These are phyloP conservation scores for Scheffersomyces quercinus DNA, from an alignment of 1,139 yeast genomes.

Conservation along the genomic window DNA sequence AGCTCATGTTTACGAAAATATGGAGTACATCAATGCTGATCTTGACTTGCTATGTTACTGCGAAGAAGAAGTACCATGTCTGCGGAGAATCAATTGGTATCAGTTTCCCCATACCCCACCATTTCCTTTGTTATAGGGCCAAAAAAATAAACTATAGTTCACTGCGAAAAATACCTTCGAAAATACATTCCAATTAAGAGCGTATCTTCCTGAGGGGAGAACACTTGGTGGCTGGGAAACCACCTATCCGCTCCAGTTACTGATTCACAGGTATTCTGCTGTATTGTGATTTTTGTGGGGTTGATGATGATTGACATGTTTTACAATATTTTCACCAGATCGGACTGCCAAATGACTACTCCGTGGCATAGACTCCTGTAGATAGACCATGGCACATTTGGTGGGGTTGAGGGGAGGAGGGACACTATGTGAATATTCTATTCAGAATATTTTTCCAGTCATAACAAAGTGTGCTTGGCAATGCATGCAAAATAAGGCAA, in stretches of 20 bases:
- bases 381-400: not conserved
- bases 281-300: not conserved
- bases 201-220: not conserved
- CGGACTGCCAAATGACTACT: not conserved
- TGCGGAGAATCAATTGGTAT: not conserved
- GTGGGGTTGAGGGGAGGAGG: slow-evolving; percentile 1
- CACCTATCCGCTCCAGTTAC: not conserved
- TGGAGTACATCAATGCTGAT: slow-evolving; percentile 1
- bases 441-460: no score
- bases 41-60: not conserved
- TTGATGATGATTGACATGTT: not conserved
- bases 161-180: slow-evolving; percentile 5
- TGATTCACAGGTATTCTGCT: not conserved
- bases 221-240: not conserved
- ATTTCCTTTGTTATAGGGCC: not conserved
- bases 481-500: not conserved
- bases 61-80: not conserved
- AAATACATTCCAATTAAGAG: not conserved
- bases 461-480: not conserved
- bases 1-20: not conserved
- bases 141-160: not conserved
- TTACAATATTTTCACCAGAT: not conserved
- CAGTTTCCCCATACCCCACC: not conserved
- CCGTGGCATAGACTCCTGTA: not conserved
- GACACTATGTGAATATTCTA: not conserved